Conservation (phyloP, 1,284 basidiomycete species). For the Tetrapyrgos nigripes region DNA sequence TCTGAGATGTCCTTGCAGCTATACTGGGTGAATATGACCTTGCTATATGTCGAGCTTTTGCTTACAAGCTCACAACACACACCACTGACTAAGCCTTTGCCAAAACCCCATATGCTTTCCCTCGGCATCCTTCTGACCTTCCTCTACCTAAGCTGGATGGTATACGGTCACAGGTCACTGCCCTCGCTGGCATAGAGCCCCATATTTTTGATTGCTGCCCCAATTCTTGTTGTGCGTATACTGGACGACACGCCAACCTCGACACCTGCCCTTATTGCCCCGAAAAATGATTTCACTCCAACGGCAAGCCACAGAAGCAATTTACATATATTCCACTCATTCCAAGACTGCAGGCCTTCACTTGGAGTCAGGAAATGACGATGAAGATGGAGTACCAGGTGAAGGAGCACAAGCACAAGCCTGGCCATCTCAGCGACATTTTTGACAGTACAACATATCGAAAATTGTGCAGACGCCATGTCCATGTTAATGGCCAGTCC, state of each 20-base stretch:
- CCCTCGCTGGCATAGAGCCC: too few species aligned
- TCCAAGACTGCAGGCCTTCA: conserved; percentile 35
- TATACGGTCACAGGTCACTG: too few species aligned
- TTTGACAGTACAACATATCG: conserved; percentile 37
- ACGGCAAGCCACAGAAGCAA: conserved; percentile 18
- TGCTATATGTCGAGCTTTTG: too few species aligned
- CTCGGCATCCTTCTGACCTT: too few species aligned
- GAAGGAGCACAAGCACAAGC: conserved; percentile 4
- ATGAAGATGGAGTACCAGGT: conserved; percentile 29
- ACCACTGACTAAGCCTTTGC: too few species aligned
- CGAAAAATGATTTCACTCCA: conserved; percentile 16
- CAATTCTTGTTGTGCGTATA: too few species aligned
- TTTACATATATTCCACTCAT: conserved; percentile 41
- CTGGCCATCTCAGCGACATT: conserved; percentile 30
- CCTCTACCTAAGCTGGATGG: too few species aligned
- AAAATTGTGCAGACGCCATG: conserved; percentile 20
- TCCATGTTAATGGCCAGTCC: conserved; percentile 28
- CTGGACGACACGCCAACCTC: conserved; percentile 21
- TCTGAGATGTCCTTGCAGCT: too few species aligned
- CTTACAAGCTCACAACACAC: too few species aligned
- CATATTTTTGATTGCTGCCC: too few species aligned
- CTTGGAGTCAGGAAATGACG: conserved; percentile 21
- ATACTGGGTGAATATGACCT: too few species aligned
- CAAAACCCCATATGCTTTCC: too few species aligned
- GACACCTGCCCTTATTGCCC: conserved; percentile 33